Base-by-base conservation (phyloP, 805 yeast genomes). In the Hanseniaspora valbyensis region DNA sequence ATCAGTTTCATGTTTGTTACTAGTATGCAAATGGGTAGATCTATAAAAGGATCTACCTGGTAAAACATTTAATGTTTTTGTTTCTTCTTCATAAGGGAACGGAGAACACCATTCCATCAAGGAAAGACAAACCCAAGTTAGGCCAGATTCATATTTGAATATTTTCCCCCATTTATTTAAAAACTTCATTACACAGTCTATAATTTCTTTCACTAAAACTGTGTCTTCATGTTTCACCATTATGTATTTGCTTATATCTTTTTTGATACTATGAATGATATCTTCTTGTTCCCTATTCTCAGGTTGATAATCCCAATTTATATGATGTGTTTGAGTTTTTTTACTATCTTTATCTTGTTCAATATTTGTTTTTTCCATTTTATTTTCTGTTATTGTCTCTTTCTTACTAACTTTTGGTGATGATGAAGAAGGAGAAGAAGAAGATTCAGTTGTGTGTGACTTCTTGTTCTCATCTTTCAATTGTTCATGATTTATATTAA, bases 21-120 rank as follows among this genome's bases (percentile, higher is more conserved):
- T 39, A 3, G 19, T 21, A 12, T 40, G 38, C 2, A 36, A 18
- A 32, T 48, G 51, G 3, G 51, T 48, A 21, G 51, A 40, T 39
- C 53, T 50, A 12, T 50, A 44, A 32, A 50, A 50, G 6, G 49
- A 42, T 30, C 53, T 42, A 2, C 53, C 53, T 2, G 53, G 53
- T 6, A 50, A 30, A 19, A 50, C 53, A n/a, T 40, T 40, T 22
- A 48, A 29, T 6, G 30, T 19, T 10, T 18, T 4, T 2, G 16
- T 22, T 12, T 32, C 39, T 14, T 32, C 14, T 2, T 38, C 37
- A 42, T 13, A 21, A 33, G 38, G 3, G 18, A 18, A 39, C 18
- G 53, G 86, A 5, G 94, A 89, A 29, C 78, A 74, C 95, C 95
- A 88, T 63, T 87, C 95, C 0, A 95, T 90, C 41, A 89, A 66